phyloP scores from a whole-genome alignment of 768 basidiomycete genomes.

The Russula abietina region DNA sequence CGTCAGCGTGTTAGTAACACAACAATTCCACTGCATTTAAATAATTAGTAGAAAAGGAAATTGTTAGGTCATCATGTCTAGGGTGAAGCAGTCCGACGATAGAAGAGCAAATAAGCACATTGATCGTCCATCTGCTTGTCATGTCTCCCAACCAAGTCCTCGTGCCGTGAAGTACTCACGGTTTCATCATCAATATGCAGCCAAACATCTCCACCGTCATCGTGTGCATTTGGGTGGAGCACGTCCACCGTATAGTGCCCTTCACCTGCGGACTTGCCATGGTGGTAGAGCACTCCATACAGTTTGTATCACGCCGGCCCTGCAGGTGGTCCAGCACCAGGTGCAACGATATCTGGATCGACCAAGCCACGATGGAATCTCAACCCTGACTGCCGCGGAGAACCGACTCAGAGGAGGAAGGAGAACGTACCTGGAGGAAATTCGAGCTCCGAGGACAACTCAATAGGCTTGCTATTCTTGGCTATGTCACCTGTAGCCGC shows the following conservation, averaged over 20 bases:
- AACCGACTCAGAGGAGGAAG: neutral
- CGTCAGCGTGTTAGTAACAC: too few species aligned
- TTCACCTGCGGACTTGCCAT: constrained; percentile 81
- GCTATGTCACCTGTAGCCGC: constrained; percentile 64
- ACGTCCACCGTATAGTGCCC: constrained; percentile 96
- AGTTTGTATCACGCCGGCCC: constrained; percentile 60
- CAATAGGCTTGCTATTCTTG: constrained; percentile 78
- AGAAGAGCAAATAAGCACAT: constrained; percentile 86
- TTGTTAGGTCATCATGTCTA: too few species aligned
- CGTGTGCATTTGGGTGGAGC: constrained; percentile 62
- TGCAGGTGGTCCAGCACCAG: constrained; percentile 41
- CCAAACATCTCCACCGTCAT: constrained; percentile 48
- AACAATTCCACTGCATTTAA: too few species aligned
- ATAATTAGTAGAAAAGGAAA: too few species aligned
- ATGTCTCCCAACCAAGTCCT: constrained; percentile 59
- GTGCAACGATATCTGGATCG: constrained; percentile 27
- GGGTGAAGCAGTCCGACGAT: constrained; percentile 36
- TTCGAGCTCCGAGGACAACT: constrained; percentile 71
- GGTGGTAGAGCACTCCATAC: constrained; percentile 90
- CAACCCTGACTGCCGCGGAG: neutral
- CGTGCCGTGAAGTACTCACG: constrained; percentile 63
- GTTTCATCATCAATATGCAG: constrained; percentile 90
- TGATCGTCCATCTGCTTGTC: constrained; percentile 46
- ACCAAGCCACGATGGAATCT: neutral
- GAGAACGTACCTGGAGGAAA: constrained; percentile 54